Conservation (phyloP, 352 stramenopile species). For the Phytophthora citricola region DNA sequence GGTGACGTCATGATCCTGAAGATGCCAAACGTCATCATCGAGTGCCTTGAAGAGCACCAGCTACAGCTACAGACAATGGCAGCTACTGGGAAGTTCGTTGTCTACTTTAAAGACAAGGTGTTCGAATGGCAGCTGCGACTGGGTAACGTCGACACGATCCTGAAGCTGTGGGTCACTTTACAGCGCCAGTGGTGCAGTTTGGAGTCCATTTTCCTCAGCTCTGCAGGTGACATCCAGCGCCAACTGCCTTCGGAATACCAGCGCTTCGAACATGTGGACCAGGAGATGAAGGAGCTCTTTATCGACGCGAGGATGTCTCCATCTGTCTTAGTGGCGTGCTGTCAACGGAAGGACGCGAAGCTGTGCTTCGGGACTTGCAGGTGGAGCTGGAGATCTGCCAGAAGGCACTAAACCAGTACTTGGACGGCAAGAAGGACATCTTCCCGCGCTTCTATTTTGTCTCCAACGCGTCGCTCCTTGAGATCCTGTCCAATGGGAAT, state of each 20-base stretch:
- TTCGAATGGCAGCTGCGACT: constrained; percentile 94
- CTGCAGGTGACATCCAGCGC: constrained; percentile 91
- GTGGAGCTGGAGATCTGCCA: constrained; percentile 95
- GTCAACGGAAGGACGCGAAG: constrained; percentile 83
- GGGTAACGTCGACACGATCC: constrained; percentile 92
- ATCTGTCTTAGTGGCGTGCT: constrained; percentile 76
- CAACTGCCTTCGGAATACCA: constrained; percentile 93
- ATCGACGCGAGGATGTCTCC: constrained; percentile 67
- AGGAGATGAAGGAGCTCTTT: constrained; percentile 86
- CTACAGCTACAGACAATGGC: constrained; percentile 96
- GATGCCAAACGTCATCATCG: constrained; percentile 92
- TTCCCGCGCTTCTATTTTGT: constrained; percentile 98
- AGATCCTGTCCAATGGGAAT: constrained; percentile 96
- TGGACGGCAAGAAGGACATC: constrained; percentile 97
- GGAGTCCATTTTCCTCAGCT: constrained; percentile 95
- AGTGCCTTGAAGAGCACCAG: constrained; percentile 95
- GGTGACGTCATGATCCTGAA: constrained; percentile 91
- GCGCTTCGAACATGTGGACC: constrained; percentile 88
- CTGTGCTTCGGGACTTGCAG: constrained; percentile 83
- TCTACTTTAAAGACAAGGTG: constrained; percentile 96
- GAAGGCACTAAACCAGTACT: constrained; percentile 96
- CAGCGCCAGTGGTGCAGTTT: constrained; percentile 94
- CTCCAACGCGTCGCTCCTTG: constrained; percentile 93
- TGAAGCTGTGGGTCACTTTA: constrained; percentile 94
- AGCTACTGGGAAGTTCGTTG: constrained; percentile 96